Evolutionary conservation across 176 grass and related monocot genomes (phyloP).

Genomic region (Rhynchospora pubera): DNA sequence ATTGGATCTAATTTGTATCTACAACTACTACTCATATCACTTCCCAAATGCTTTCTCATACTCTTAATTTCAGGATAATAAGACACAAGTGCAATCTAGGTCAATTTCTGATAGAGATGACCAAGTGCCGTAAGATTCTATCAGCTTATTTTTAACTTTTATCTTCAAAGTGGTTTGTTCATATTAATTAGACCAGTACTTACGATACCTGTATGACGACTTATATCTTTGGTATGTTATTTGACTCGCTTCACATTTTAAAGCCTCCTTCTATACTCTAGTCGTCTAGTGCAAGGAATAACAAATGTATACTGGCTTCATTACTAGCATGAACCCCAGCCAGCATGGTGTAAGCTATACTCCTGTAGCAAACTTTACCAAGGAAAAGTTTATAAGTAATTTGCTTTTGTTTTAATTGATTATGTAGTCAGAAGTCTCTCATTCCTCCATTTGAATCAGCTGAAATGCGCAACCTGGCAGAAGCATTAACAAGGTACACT

Average conservation of each 20-base stretch:
- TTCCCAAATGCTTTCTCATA: neutral
- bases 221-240: neutral
- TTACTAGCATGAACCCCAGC: neutral
- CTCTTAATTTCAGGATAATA: constrained; percentile 2
- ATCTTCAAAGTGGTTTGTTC: neutral
- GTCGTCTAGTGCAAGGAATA: too few relatives aligned
- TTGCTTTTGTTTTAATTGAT: neutral
- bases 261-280: too few relatives aligned
- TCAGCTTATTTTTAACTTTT: neutral
- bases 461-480: constrained; percentile 81
- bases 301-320: too few relatives aligned
- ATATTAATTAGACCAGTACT: neutral
- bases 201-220: neutral
- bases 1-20: neutral
- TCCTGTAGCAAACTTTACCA: neutral
- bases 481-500: constrained; percentile 62
- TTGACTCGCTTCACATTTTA: too few relatives aligned
- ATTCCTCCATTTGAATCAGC: constrained; percentile 76
- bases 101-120: neutral
- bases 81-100: neutral
- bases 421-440: constrained; percentile 60
- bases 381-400: neutral
- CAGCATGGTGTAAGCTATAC: neutral
- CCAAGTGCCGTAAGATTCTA: constrained; percentile 1
- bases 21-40: neutral